A percentile compares a stretch with the other conserved stretches of the same genome.
phyloP scores from a whole-genome alignment of 176 grass and related monocot species.

The Neostapfia colusana region DNA sequence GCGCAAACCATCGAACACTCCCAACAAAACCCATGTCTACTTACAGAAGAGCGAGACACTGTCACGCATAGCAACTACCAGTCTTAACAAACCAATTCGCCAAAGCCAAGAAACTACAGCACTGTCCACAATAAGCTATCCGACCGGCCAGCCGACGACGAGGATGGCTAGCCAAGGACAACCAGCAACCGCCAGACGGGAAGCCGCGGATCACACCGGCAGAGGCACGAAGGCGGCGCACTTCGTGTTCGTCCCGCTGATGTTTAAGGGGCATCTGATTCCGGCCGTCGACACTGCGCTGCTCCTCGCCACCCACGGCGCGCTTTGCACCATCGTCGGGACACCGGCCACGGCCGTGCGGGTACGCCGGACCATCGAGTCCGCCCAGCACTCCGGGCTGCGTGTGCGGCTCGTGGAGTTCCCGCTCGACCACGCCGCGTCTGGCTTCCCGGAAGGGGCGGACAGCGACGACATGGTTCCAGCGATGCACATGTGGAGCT shows the following conservation, averaged over 20 bases:
- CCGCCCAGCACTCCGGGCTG: background rate
- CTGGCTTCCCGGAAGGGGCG: constrained; percentile 21
- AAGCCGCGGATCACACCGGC: background rate
- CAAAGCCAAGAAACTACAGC: background rate
- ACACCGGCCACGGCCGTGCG: constrained; percentile 27
- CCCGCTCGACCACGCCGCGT: constrained; percentile 28
- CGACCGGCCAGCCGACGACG: background rate
- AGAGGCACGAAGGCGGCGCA: constrained; percentile 13
- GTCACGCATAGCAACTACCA: background rate
- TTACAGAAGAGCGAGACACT: background rate
- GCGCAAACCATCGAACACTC: background rate
- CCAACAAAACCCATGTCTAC: background rate
- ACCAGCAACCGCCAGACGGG: background rate
- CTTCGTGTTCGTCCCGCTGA: constrained; percentile 57
- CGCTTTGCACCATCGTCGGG: constrained; percentile 37
- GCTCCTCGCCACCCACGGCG: constrained; percentile 45
- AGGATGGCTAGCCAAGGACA: background rate
- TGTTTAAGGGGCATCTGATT: constrained; percentile 57
- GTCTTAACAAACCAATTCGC: background rate
- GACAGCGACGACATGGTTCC: constrained; percentile 27
- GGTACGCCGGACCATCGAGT: constrained; percentile 17
- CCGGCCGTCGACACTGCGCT: constrained; percentile 52
- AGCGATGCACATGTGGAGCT: background rate
- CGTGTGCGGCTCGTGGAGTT: constrained; percentile 29
- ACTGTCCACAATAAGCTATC: background rate